Percentiles rank a stretch among this genome's conserved stretches.
Conservation (phyloP, 2,329 filamentous ascomycete genomes). For the Botrytis fragariae region DNA sequence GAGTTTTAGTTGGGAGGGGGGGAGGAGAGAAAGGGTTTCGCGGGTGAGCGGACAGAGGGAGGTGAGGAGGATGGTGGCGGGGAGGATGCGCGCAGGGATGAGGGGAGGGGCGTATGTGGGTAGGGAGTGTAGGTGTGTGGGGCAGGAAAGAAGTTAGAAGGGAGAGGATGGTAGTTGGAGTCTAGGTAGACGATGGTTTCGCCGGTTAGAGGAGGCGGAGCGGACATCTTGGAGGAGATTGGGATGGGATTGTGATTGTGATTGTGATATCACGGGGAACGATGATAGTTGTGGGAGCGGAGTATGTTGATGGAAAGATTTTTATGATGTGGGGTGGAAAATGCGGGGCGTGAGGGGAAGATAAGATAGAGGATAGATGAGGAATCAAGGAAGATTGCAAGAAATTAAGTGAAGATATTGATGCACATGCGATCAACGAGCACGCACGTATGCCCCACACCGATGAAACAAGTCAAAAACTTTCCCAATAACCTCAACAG, state of each 20-base stretch:
- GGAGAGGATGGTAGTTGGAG: slow-evolving; percentile 3
- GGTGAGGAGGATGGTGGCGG: slow-evolving; percentile 9
- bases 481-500: background rate
- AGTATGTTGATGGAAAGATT: background rate
- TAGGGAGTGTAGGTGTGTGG: background rate
- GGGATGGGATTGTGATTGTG: background rate
- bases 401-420: background rate
- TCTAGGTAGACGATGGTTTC: slow-evolving; percentile 10
- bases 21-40: background rate
- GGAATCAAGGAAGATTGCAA: background rate
- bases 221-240: background rate
- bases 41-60: background rate
- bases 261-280: background rate
- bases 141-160: background rate
- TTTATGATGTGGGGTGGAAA: background rate
- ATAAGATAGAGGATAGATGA: background rate
- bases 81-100: background rate
- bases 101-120: background rate
- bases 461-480: background rate
- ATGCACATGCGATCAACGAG: background rate
- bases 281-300: background rate
- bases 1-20: background rate
- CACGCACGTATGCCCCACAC: background rate
- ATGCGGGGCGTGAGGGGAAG: background rate
- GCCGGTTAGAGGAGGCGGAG: background rate